These are phyloP conservation scores for Teratosphaeria nubilosa DNA, from an alignment of 2,329 filamentous ascomycete genomes.

Conservation along the genomic window DNA sequence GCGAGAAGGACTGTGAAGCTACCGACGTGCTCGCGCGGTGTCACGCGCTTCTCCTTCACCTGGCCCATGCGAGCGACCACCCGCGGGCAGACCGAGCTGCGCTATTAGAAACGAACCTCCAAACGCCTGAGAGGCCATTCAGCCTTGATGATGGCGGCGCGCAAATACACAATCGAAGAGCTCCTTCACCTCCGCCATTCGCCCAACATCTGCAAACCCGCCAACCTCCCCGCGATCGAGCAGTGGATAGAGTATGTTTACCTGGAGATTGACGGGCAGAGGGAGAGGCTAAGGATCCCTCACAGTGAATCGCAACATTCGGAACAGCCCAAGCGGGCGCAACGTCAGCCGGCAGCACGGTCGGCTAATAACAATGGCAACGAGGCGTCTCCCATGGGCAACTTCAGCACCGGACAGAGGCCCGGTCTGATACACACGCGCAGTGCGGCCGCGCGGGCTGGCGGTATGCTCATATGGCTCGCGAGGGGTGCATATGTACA, in stretches of 20 bases:
- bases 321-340: slow-evolving; percentile 6
- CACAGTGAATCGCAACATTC: slow-evolving; percentile 23
- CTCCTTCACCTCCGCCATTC: slow-evolving; percentile 69
- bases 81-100: background rate
- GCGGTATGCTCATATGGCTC: slow-evolving; percentile 14
- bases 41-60: background rate
- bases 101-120: background rate
- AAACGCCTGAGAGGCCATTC: background rate
- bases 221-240: slow-evolving; percentile 69
- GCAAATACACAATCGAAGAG: slow-evolving; percentile 66
- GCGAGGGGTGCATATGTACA: background rate
- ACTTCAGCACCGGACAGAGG: slow-evolving; percentile 25
- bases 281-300: slow-evolving; percentile 29
- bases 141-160: slow-evolving; percentile 20
- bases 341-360: slow-evolving; percentile 6
- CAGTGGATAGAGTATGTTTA: slow-evolving; percentile 85
- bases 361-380: background rate
- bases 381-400: slow-evolving; percentile 26
- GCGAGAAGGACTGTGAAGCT: background rate
- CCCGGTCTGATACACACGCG: slow-evolving; percentile 21
- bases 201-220: slow-evolving; percentile 71
- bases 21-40: background rate
- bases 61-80: background rate
- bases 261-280: slow-evolving; percentile 23
- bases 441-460: slow-evolving; percentile 10